These are phyloP conservation scores for Zoysia japonica DNA, from an alignment of 176 grass and related monocot genomes.

Conservation along the genomic window DNA sequence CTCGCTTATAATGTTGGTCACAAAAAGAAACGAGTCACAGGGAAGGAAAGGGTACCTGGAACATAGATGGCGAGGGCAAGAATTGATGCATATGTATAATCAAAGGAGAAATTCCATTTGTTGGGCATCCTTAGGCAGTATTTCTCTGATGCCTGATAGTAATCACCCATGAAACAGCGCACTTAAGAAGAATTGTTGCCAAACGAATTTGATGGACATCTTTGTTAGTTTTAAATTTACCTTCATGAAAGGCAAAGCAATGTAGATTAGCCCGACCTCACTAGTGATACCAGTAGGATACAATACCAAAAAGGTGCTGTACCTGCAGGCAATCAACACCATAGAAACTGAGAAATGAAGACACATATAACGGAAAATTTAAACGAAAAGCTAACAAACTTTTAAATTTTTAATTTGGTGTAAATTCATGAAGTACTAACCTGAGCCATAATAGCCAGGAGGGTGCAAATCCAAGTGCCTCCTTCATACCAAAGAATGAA, in stretches of 20 bases:
- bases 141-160: constrained; percentile 50
- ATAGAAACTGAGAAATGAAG: neutral
- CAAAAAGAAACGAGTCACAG: neutral
- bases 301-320: constrained; percentile 52
- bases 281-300: constrained; percentile 58
- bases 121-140: constrained; percentile 68
- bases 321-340: constrained; percentile 5
- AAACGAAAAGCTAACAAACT: neutral
- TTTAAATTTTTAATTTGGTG: neutral
- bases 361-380: neutral
- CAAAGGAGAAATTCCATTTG: constrained; percentile 67
- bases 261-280: constrained; percentile 49
- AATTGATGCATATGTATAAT: constrained; percentile 46
- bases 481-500: constrained; percentile 93
- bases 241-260: constrained; percentile 47
- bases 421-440: constrained; percentile 29
- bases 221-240: constrained; percentile 18
- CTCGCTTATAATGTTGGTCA: neutral
- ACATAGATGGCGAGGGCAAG: constrained; percentile 46
- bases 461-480: constrained; percentile 70
- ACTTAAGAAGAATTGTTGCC: neutral
- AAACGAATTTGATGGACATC: neutral
- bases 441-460: constrained; percentile 93
- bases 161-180: neutral
- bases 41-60: constrained; percentile 35